Evolutionary conservation across 306 rosid species (phyloP).

Genomic region (Cicer arietinum): DNA sequence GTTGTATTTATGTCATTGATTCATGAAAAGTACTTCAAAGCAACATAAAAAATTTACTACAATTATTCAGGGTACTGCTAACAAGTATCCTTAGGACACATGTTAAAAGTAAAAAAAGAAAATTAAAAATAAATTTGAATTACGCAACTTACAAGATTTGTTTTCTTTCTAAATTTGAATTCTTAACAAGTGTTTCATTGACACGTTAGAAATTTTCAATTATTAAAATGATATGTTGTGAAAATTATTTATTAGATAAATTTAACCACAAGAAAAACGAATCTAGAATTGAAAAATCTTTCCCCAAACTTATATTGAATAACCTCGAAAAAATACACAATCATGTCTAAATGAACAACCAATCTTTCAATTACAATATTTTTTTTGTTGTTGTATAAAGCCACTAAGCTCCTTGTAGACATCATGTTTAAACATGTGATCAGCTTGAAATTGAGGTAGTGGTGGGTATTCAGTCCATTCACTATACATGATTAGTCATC

Average conservation of each 20-base stretch:
- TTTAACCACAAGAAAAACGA: neutral
- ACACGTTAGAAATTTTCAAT: too few species aligned
- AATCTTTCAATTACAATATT: conserved; percentile 34
- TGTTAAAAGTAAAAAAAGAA: too few species aligned
- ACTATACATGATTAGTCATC: conserved; percentile 36
- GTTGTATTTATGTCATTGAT: conserved; percentile 14
- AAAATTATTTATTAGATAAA: conserved; percentile 11
- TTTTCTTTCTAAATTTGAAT: too few species aligned
- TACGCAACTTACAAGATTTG: too few species aligned
- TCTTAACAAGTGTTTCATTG: too few species aligned
- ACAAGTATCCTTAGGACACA: too few species aligned
- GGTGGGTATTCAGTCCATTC: conserved; percentile 13
- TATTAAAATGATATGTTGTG: conserved; percentile 3
- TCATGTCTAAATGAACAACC: neutral
- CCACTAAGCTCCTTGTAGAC: conserved; percentile 4
- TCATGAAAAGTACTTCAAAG: neutral
- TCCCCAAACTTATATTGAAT: neutral
- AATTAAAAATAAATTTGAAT: too few species aligned
- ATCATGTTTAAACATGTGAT: conserved; percentile 2
- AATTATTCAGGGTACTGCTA: too few species aligned
- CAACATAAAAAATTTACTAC: too few species aligned
- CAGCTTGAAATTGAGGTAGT: neutral
- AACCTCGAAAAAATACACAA: neutral
- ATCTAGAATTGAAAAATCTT: neutral
- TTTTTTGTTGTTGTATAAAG: neutral